Evolutionary conservation across 2,329 filamentous ascomycete genomes (phyloP).

Genomic region (Coccinonectria pachysandricola): DNA sequence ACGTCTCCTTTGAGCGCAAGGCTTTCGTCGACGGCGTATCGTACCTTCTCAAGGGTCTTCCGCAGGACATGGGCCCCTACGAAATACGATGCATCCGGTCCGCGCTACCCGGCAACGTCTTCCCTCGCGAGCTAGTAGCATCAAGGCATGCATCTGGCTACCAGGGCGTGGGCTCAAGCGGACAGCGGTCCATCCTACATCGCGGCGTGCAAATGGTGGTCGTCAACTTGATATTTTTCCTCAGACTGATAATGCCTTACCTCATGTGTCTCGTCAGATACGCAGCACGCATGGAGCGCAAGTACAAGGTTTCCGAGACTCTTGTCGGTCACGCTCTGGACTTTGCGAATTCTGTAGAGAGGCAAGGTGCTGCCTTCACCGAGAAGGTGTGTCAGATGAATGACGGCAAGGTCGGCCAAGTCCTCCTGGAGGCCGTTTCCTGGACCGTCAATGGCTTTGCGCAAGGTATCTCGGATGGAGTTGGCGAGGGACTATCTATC

Average conservation of each 20-base stretch:
- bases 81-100: conserved; percentile 34
- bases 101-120: conserved; percentile 15
- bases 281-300: conserved; percentile 53
- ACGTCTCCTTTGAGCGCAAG: conserved; percentile 36
- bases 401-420: conserved; percentile 53
- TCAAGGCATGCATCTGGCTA: conserved; percentile 2
- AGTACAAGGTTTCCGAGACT: conserved; percentile 60
- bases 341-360: conserved; percentile 43
- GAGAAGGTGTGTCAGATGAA: conserved; percentile 49
- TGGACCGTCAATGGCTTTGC: conserved; percentile 56
- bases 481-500: conserved; percentile 28
- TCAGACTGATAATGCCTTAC: conserved; percentile 53
- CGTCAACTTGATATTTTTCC: conserved; percentile 46
- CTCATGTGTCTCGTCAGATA: conserved; percentile 41
- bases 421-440: conserved; percentile 41
- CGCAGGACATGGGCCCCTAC: conserved; percentile 42
- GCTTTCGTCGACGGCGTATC: conserved; percentile 54
- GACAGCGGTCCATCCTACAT: conserved; percentile 42
- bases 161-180: neutral
- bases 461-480: conserved; percentile 57
- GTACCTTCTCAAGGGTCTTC: conserved; percentile 55
- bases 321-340: conserved; percentile 58
- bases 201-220: conserved; percentile 45
- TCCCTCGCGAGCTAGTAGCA: conserved; percentile 1
- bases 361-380: conserved; percentile 46